A percentile compares a stretch with the other conserved stretches of the same genome.
phyloP scores from a whole-genome alignment of 2,329 filamentous ascomycete genomes.

The Lachnellula cervina region DNA sequence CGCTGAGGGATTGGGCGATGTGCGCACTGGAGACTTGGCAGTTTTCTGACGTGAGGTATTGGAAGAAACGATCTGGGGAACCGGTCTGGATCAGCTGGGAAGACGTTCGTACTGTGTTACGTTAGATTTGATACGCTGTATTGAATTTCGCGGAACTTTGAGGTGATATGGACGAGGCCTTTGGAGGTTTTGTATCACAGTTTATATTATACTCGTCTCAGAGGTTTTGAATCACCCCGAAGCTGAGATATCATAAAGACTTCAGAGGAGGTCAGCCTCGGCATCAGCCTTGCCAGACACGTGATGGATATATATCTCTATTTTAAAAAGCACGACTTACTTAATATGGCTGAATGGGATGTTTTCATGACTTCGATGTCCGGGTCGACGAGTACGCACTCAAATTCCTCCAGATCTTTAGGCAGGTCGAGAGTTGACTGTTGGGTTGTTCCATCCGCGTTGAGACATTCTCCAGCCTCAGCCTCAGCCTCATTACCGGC shows the following conservation, averaged over 20 bases:
- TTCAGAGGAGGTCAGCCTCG: background rate
- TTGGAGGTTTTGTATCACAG: no score
- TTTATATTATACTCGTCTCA: no score
- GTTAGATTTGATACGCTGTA: slow-evolving; percentile 4
- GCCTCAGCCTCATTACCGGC: slow-evolving; percentile 1
- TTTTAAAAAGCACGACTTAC: slow-evolving; percentile 29
- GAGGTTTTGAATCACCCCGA: no score
- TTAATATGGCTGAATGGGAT: slow-evolving; percentile 42
- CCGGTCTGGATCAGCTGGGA: slow-evolving; percentile 29
- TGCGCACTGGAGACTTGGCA: slow-evolving; percentile 18
- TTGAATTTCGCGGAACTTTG: background rate
- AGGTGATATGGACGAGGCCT: no score
- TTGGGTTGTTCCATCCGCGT: background rate
- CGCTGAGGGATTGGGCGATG: slow-evolving; percentile 35
- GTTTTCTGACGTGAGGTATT: slow-evolving; percentile 15
- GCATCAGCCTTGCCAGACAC: background rate
- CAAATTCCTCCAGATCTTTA: slow-evolving; percentile 43
- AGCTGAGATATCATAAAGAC: no score
- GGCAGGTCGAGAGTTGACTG: slow-evolving; percentile 19
- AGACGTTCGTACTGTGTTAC: slow-evolving; percentile 15
- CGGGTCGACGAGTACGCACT: slow-evolving; percentile 36
- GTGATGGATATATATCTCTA: slow-evolving; percentile 2
- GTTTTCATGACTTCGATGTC: slow-evolving; percentile 35
- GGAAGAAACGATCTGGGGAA: slow-evolving; percentile 21
- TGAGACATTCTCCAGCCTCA: slow-evolving; percentile 1